Evolutionary conservation across 2,329 filamentous ascomycete genomes (phyloP), one percentile per base, ranked within the genome.

Genomic region (Cercospora sojina): DNA sequence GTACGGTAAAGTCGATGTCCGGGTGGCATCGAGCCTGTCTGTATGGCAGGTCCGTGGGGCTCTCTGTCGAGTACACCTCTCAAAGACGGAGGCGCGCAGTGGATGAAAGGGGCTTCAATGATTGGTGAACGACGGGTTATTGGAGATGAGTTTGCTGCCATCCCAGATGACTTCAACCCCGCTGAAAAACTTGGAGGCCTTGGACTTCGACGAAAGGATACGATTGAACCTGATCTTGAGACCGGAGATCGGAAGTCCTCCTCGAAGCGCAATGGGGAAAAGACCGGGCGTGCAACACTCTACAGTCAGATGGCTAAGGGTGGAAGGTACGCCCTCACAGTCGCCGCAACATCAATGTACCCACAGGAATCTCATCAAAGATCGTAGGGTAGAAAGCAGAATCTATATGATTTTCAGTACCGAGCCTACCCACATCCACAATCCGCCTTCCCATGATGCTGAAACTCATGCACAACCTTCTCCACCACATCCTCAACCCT

Each of bases 361-460:
- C 2, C 53, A 57, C 53, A 57, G 13, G 53, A 35, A n/a, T 3
- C 27, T 56, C 43, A 18, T 10, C 29, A 18, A 32, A 6, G 43
- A 23, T 7, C 43, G 5, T 18, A 16, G 10, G 5, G n/a, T 16
- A 41, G 16, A 41, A 41, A 16, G 5, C 12, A n/a, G 35, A 16
- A 41, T 58, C 12, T 20, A 58, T 57, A 7, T 3, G 9, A 12
- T 12, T 29, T 12, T 29, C 23, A 6, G 49, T 60, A 49, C 23
- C 49, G 7, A 43, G 13, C 7, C 31, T 59, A 64, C 6, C 67
- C 75, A 59, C 78, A 80, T 31, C 77, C 78, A 71, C 78, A 80
- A 16, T 71, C 73, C 1, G 69, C 74, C 55, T 75, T 71, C 38
- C 71, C 76, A 55, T 68, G 66, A 43, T 72, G 60, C 59, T 72